Evolutionary conservation across 371 early-diverging fungal genomes (phyloP).

Genomic region (Zopfochytrium polystomum): DNA sequence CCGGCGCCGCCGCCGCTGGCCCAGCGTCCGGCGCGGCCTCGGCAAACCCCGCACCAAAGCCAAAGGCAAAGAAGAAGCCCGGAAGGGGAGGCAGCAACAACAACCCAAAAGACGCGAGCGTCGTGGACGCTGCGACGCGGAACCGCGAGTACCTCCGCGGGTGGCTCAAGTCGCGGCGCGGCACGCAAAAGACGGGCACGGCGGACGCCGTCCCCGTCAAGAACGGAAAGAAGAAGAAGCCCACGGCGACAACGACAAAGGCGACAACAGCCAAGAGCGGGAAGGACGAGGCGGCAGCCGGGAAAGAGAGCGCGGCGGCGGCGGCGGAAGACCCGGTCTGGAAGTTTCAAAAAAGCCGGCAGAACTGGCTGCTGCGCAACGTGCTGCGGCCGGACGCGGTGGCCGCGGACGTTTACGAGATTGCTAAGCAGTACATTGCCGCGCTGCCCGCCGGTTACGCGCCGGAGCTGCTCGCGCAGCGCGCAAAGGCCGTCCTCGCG

Average conservation of each 20-base stretch:
- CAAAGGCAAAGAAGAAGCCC: too few relatives aligned
- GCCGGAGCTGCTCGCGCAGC: neutral
- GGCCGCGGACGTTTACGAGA: constrained; percentile 1
- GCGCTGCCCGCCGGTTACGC: constrained; percentile 8
- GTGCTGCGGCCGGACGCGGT: constrained; percentile 3
- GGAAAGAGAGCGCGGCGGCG: constrained; percentile 3
- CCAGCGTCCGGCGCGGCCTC: too few relatives aligned
- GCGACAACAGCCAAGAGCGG: too few relatives aligned
- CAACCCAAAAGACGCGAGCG: too few relatives aligned
- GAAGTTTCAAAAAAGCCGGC: constrained; percentile 19
- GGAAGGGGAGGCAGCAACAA: too few relatives aligned
- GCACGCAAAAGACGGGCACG: constrained; percentile 13
- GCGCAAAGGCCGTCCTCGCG: constrained; percentile 2
- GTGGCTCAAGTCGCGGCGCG: too few relatives aligned
- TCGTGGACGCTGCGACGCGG: too few relatives aligned
- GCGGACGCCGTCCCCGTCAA: constrained; percentile 5
- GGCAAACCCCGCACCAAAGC: too few relatives aligned
- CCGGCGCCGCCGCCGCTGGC: too few relatives aligned
- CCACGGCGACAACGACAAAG: too few relatives aligned
- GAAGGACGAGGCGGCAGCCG: constrained; percentile 2
- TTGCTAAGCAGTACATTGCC: constrained; percentile 1
- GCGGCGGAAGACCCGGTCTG: constrained; percentile 1
- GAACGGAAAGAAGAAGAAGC: constrained; percentile 7
- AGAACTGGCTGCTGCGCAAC: constrained; percentile 14
- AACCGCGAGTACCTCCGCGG: too few relatives aligned